phyloP scores from a whole-genome alignment of 164 flowering plant genomes.

The Aristolochia contorta region DNA sequence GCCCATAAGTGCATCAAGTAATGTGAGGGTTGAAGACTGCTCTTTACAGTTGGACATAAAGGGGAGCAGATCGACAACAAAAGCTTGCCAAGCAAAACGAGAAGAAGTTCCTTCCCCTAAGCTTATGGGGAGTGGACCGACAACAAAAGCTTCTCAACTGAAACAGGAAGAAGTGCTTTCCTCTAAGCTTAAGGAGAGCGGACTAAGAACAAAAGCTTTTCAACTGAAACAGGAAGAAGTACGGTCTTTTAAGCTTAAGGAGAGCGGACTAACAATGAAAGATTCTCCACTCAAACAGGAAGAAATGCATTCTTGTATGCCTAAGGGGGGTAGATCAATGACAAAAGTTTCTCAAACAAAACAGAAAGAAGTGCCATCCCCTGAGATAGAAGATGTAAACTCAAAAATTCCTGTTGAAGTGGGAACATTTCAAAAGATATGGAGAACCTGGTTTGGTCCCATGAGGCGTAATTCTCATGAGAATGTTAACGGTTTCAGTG shows the following conservation, averaged over 20 bases:
- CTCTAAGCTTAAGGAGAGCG: not conserved
- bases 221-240: not conserved
- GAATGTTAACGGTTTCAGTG: conserved; percentile 1
- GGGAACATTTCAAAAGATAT: conserved; percentile 28
- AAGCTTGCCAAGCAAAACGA: no score
- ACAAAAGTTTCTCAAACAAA: not conserved
- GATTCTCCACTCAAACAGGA: not conserved
- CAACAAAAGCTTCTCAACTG: not conserved
- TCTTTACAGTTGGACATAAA: no score
- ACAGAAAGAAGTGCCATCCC: not conserved
- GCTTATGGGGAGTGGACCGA: not conserved
- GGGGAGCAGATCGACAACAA: no score
- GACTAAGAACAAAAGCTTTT: not conserved
- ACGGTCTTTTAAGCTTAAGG: not conserved
- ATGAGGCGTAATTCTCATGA: conserved; percentile 5
- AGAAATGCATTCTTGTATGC: not conserved
- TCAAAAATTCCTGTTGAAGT: conserved; percentile 9
- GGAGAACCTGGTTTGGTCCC: conserved; percentile 35
- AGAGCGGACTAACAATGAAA: not conserved
- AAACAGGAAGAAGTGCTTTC: not conserved
- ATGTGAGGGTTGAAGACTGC: no score
- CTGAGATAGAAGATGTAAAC: not conserved
- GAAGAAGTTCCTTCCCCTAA: no score
- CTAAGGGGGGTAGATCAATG: not conserved
- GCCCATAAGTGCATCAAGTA: no score